Evolutionary conservation across 2,329 filamentous ascomycete genomes (phyloP).

Genomic region (Diaporthe vexans): DNA sequence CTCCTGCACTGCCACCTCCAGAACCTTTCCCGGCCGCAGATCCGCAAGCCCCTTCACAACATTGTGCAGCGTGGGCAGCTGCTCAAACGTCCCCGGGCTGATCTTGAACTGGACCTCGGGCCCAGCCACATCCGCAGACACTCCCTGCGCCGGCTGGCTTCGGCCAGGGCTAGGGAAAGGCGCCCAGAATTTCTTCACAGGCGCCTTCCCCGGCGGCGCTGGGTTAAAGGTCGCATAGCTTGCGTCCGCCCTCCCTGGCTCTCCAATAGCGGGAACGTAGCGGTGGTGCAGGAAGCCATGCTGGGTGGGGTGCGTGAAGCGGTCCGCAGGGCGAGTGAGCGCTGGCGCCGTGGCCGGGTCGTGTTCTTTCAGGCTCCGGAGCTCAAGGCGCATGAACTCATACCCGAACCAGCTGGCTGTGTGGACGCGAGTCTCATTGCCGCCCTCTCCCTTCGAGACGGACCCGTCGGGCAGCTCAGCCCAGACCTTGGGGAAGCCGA

Average conservation of each 20-base stretch:
- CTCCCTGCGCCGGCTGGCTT: neutral
- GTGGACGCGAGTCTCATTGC: neutral
- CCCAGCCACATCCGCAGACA: neutral
- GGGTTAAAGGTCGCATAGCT: conserved; percentile 22
- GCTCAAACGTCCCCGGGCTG: conserved; percentile 12
- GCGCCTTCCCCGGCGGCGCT: conserved; percentile 4
- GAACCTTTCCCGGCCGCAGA: conserved; percentile 6
- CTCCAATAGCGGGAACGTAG: conserved; percentile 69
- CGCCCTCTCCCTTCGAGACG: neutral
- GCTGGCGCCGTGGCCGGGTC: conserved; percentile 38
- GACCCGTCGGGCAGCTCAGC: conserved; percentile 10
- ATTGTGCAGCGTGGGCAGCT: conserved; percentile 25
- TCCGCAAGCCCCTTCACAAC: conserved; percentile 6
- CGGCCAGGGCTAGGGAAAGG: conserved; percentile 11
- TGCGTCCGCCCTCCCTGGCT: conserved; percentile 51
- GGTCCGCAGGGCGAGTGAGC: conserved; percentile 11
- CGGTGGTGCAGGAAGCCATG: conserved; percentile 67
- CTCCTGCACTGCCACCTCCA: conserved; percentile 17
- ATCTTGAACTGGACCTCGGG: conserved; percentile 7
- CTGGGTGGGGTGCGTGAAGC: conserved; percentile 23
- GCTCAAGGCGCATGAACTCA: conserved; percentile 56
- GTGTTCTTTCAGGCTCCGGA: conserved; percentile 55
- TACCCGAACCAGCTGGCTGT: conserved; percentile 42
- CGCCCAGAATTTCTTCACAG: conserved; percentile 6
- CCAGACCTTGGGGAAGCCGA: conserved; percentile 73